These are phyloP conservation scores for Aspergillus indologenus DNA, from an alignment of 495 filamentous ascomycete species.

Conservation along the genomic window DNA sequence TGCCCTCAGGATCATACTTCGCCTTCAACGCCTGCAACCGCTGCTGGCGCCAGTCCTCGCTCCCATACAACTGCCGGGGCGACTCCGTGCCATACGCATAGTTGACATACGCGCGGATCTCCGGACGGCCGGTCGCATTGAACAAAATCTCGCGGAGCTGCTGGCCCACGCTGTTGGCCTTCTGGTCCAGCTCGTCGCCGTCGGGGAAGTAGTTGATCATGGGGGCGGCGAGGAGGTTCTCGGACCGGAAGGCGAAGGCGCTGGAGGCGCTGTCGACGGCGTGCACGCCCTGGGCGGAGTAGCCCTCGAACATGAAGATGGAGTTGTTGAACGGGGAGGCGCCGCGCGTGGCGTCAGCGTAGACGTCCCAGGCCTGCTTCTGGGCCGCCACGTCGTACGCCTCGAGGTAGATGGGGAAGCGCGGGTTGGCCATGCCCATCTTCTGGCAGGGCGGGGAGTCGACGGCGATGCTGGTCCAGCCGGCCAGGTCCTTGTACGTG, in stretches of 20 bases:
- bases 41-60: constrained; percentile 46
- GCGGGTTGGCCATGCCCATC: constrained; percentile 41
- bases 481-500: constrained; percentile 44
- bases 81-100: constrained; percentile 57
- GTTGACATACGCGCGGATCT: constrained; percentile 54
- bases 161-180: constrained; percentile 37
- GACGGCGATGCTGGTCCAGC: constrained; percentile 39
- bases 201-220: constrained; percentile 37
- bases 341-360: constrained; percentile 26
- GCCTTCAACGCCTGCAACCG: constrained; percentile 46
- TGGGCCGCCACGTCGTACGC: constrained; percentile 45
- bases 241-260: constrained; percentile 44
- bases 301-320: constrained; percentile 56
- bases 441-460: constrained; percentile 44
- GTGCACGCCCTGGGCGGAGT: constrained; percentile 46
- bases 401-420: constrained; percentile 49
- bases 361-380: constrained; percentile 38
- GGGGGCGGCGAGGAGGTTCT: constrained; percentile 45
- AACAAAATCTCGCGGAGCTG: constrained; percentile 41
- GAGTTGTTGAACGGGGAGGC: constrained; percentile 35
- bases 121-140: constrained; percentile 30
- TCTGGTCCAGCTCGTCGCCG: constrained; percentile 23
- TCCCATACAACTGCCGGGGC: constrained; percentile 45
- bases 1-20: constrained; percentile 52
- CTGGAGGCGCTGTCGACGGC: constrained; percentile 28